Evolutionary conservation across 495 filamentous ascomycete species (phyloP).

Genomic region (Friedmanniomyces simplex): DNA sequence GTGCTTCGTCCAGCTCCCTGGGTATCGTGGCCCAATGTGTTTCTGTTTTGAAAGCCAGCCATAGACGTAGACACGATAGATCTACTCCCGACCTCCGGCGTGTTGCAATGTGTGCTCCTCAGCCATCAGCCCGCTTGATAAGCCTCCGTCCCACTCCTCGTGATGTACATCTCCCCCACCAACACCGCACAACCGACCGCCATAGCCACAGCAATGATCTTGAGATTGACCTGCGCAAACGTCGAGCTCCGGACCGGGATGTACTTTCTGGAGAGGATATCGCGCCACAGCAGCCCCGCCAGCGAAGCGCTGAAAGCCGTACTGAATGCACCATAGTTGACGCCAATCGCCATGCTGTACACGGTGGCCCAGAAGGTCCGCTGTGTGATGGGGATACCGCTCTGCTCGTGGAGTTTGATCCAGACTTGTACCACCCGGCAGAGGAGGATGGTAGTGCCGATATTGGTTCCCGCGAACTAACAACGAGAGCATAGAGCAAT

Average conservation of each 20-base stretch:
- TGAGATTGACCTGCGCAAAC: slow-evolving; percentile 54
- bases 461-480: slow-evolving; percentile 61
- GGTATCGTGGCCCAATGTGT: too few species aligned
- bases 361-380: slow-evolving; percentile 57
- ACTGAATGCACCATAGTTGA: slow-evolving; percentile 61
- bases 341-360: slow-evolving; percentile 53
- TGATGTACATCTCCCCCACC: slow-evolving; percentile 49
- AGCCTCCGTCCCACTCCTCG: not conserved
- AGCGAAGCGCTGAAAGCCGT: slow-evolving; percentile 55
- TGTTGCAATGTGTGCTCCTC: not conserved
- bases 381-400: slow-evolving; percentile 38
- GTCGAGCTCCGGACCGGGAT: slow-evolving; percentile 47
- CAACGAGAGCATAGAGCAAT: not conserved
- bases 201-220: slow-evolving; percentile 58
- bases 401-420: slow-evolving; percentile 41
- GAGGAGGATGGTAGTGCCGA: slow-evolving; percentile 57
- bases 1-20: too few species aligned
- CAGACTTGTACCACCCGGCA: slow-evolving; percentile 55
- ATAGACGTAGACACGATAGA: not conserved
- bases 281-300: slow-evolving; percentile 55
- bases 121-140: not conserved
- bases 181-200: slow-evolving; percentile 48
- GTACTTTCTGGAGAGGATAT: slow-evolving; percentile 53
- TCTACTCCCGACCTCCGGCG: not conserved
- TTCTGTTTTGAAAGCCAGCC: too few species aligned